These are phyloP conservation scores for Saccharomycopsis oosterbeekiorum DNA, from an alignment of 805 yeast genomes.

Conservation along the genomic window DNA sequence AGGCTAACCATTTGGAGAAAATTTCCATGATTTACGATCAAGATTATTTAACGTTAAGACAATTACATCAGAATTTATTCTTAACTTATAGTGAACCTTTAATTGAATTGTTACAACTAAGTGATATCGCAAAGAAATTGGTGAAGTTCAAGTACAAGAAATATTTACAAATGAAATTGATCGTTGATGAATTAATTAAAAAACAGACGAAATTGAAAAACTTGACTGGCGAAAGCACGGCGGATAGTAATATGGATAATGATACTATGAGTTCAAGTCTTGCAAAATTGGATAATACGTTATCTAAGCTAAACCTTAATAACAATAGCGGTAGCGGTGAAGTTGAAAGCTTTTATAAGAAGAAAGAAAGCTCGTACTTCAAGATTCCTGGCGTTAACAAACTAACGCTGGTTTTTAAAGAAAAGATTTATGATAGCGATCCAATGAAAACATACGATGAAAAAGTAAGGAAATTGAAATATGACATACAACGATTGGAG, in stretches of 20 bases:
- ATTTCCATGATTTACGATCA: slow-evolving; percentile 17
- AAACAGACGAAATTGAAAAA: slow-evolving; percentile 13
- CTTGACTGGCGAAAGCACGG: slow-evolving; percentile 9
- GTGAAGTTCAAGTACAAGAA: slow-evolving; percentile 17
- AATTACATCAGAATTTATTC: slow-evolving; percentile 10
- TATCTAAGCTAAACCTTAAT: slow-evolving; percentile 4
- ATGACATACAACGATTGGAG: slow-evolving; percentile 13
- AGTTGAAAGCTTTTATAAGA: not conserved
- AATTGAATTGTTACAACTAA: slow-evolving; percentile 16
- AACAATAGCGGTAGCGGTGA: not conserved
- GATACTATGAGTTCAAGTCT: not conserved
- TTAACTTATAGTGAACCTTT: slow-evolving; percentile 16
- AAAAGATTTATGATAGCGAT: slow-evolving; percentile 17
- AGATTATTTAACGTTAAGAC: slow-evolving; percentile 15
- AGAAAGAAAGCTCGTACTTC: not conserved
- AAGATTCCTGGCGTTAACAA: slow-evolving; percentile 18
- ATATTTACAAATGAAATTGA: slow-evolving; percentile 8
- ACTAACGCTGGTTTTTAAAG: slow-evolving; percentile 16
- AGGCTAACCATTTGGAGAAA: slow-evolving; percentile 12
- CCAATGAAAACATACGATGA: slow-evolving; percentile 18
- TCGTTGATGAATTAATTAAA: slow-evolving; percentile 8
- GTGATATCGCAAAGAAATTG: slow-evolving; percentile 15
- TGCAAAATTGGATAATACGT: slow-evolving; percentile 5
- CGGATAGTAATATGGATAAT: slow-evolving; percentile 1
- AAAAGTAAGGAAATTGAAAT: slow-evolving; percentile 13